Evolutionary conservation across 2,329 filamentous ascomycete species (phyloP), one percentile per base, ranked within the genome.

Genomic region (Pezicula carpinea): DNA sequence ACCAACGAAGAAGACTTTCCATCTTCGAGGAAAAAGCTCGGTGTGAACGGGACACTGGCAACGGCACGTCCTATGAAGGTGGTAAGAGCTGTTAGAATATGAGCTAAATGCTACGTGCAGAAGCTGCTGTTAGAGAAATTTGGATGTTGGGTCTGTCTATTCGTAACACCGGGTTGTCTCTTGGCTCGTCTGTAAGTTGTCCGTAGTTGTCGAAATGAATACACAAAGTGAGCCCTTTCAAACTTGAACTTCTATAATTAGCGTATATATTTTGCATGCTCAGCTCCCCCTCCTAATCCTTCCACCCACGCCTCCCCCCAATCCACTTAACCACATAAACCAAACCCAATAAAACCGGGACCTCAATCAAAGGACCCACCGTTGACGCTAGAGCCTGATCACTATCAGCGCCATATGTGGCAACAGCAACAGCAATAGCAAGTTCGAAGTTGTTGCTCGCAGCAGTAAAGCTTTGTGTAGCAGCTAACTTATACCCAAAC

Each of bases 371-470:
- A 3, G 90, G 90, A 0, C 89, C 89, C 0, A 95, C 89, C 0
- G 89, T 95, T 6, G 86, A 75, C 1, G 90, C 89, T 38, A 95
- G 70, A 0, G 89, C 89, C 66, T 95, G 83, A 42, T 90, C 82
- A 58, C 87, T 92, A 34, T 85, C 70, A 0, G 84, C 76, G 0
- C 89, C 90, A 66, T 86, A 95, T 0, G 85, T 85, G 0, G 89
- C 85, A 3, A 95, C 83, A 0, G 87, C 87, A 0, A 96, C 89
- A 0, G 89, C 89, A 66, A 96, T 95, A 0, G 90, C 89, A 19
- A 96, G 70, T 69, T 96, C 90, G 59, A 96, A 96, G 63, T 96
- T 95, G 62, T 96, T 96, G 64, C 89, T 95, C 1, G 88, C 87
- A 0, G 89, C 91, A 0, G 88, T 95, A 59, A 95, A 93, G 61